Conservation (phyloP, 331 rosid genomes). For the Cucumis variabilis region DNA sequence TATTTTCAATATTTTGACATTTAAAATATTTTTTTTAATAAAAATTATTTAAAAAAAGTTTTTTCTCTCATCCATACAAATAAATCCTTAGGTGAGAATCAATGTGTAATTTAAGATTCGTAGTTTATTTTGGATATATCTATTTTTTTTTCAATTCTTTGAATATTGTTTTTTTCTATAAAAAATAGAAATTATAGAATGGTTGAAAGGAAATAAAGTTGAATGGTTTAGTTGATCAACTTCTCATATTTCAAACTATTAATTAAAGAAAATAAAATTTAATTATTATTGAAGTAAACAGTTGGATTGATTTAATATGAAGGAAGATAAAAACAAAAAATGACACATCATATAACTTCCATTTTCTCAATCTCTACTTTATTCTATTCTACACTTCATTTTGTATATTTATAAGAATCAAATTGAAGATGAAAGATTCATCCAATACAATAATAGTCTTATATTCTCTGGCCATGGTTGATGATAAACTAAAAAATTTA, state of each 20-base stretch:
- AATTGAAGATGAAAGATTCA: too few species aligned
- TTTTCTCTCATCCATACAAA: too few species aligned
- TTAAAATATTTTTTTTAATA: too few species aligned
- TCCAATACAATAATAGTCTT: too few species aligned
- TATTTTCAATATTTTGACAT: too few species aligned
- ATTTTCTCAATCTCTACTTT: neutral
- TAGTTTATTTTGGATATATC: too few species aligned
- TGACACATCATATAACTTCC: neutral
- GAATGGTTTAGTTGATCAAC: conserved; percentile 10
- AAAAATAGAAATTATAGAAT: neutral
- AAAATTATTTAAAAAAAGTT: too few species aligned
- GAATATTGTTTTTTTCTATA: neutral
- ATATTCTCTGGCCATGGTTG: too few species aligned
- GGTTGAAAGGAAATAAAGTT: neutral
- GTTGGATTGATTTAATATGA: conserved; percentile 4
- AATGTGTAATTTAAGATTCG: too few species aligned
- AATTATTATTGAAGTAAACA: neutral
- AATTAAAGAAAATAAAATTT: neutral
- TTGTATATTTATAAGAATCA: neutral
- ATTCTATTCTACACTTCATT: neutral
- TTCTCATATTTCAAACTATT: neutral
- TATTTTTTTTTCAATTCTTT: neutral
- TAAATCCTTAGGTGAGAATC: too few species aligned
- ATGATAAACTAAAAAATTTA: too few species aligned
- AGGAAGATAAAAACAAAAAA: neutral